Evolutionary conservation across 306 rosid genomes (phyloP).

Genomic region (Lathyrus tuberosus): DNA sequence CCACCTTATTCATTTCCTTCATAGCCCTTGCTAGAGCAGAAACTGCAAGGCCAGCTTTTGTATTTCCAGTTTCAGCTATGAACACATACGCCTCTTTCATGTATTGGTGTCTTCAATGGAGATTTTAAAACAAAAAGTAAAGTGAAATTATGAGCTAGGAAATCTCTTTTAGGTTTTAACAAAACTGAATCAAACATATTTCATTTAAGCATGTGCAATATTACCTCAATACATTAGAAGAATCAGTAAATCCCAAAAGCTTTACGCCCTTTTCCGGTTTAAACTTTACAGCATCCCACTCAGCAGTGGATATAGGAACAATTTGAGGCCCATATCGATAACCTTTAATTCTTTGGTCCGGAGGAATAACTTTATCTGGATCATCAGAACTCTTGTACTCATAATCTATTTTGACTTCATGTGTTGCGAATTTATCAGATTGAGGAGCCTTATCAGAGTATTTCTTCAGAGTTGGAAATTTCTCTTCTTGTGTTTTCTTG

Average conservation of each 20-base stretch:
- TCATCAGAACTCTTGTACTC: constrained; percentile 73
- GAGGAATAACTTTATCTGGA: constrained; percentile 65
- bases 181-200: constrained; percentile 28
- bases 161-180: constrained; percentile 8
- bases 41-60: constrained; percentile 65
- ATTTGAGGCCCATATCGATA: constrained; percentile 95
- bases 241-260: constrained; percentile 86
- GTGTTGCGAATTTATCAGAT: constrained; percentile 76
- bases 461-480: constrained; percentile 82
- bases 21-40: constrained; percentile 92
- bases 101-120: constrained; percentile 63
- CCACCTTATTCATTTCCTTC: constrained; percentile 86
- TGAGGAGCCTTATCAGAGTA: constrained; percentile 88
- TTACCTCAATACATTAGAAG: constrained; percentile 71
- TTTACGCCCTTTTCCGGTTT: constrained; percentile 91
- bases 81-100: constrained; percentile 84
- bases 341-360: constrained; percentile 90
- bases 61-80: constrained; percentile 74
- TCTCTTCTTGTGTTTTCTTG: constrained; percentile 95
- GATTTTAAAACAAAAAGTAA: constrained; percentile 33
- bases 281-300: constrained; percentile 89
- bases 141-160: constrained; percentile 29
- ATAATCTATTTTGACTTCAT: constrained; percentile 79
- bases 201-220: constrained; percentile 23
- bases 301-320: constrained; percentile 79